phyloP scores from a whole-genome alignment of 2,329 filamentous ascomycete genomes.

The Domatiomyces catenatus region DNA sequence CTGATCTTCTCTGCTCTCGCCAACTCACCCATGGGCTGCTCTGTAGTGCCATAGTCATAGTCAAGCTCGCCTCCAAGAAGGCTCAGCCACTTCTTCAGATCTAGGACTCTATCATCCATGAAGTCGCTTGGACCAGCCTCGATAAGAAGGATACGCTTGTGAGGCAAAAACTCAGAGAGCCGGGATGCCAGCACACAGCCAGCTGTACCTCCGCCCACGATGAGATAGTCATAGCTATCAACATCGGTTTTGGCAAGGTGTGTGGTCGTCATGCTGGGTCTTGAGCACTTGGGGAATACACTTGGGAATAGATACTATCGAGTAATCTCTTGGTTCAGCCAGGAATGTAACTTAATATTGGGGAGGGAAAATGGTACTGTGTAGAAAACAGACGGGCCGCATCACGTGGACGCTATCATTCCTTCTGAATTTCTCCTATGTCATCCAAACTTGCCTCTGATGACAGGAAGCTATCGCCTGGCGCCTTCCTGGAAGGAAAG shows the following conservation, averaged over 20 bases:
- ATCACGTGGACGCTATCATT: neutral
- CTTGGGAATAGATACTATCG: neutral
- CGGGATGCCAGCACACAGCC: constrained; percentile 72
- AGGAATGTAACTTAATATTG: neutral
- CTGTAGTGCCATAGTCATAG: constrained; percentile 78
- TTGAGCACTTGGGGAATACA: too few relatives aligned
- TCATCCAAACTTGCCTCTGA: neutral
- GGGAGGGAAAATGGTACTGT: too few relatives aligned
- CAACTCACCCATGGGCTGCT: constrained; percentile 59
- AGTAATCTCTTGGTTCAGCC: too few relatives aligned
- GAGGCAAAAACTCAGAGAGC: constrained; percentile 66
- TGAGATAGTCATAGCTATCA: constrained; percentile 65
- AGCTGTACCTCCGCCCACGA: constrained; percentile 72
- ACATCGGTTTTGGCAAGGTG: constrained; percentile 48
- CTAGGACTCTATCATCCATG: constrained; percentile 71
- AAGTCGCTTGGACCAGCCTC: constrained; percentile 83
- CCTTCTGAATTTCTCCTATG: neutral
- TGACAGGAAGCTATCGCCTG: neutral
- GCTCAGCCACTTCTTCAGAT: constrained; percentile 73
- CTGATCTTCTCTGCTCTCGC: neutral
- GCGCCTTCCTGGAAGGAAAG: neutral
- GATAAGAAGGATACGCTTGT: constrained; percentile 67
- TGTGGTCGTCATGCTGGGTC: constrained; percentile 47
- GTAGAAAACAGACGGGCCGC: too few relatives aligned
- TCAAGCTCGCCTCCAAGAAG: constrained; percentile 76